These are phyloP conservation scores for Testicularia cyperi DNA, from an alignment of 1,284 basidiomycete genomes.

Conservation along the genomic window DNA sequence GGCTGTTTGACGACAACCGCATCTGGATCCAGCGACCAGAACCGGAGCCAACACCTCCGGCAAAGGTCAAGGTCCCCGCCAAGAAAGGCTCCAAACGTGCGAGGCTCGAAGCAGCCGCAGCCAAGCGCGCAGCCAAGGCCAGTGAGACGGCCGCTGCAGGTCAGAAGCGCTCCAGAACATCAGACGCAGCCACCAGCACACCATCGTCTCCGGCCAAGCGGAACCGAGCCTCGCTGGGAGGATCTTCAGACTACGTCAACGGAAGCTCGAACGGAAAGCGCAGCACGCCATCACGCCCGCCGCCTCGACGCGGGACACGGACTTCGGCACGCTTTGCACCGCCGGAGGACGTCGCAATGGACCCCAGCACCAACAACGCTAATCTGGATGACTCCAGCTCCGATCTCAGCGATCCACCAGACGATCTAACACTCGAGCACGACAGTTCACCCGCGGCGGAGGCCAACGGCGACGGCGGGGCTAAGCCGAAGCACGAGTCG, in stretches of 20 bases:
- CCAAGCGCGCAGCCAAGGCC: conserved; percentile 59
- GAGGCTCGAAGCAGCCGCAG: conserved; percentile 23
- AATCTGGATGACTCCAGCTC: conserved; percentile 35
- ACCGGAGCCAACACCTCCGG: conserved; percentile 29
- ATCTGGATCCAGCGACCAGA: conserved; percentile 76
- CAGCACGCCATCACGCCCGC: conserved; percentile 23
- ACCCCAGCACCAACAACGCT: conserved; percentile 9
- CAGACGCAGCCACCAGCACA: conserved; percentile 16
- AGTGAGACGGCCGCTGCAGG: conserved; percentile 38
- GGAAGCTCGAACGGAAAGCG: no score
- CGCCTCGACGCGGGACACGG: conserved; percentile 22
- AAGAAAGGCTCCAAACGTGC: conserved; percentile 40
- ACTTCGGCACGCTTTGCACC: conserved; percentile 29
- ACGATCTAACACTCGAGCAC: conserved; percentile 15
- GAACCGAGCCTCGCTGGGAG: conserved; percentile 19
- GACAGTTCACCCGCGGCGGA: conserved; percentile 3
- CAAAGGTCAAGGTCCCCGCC: conserved; percentile 25
- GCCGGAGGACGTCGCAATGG: conserved; percentile 12
- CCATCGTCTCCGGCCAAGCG: conserved; percentile 28
- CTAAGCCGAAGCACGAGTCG: no score
- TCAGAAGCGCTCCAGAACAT: conserved; percentile 66
- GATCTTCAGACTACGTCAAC: conserved; percentile 6
- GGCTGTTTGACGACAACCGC: conserved; percentile 82
- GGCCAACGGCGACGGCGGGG: conserved; percentile 1
- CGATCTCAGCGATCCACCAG: conserved; percentile 52